phyloP scores from a whole-genome alignment of 805 yeast genomes.

The Grigorovia yakushimaensis region DNA sequence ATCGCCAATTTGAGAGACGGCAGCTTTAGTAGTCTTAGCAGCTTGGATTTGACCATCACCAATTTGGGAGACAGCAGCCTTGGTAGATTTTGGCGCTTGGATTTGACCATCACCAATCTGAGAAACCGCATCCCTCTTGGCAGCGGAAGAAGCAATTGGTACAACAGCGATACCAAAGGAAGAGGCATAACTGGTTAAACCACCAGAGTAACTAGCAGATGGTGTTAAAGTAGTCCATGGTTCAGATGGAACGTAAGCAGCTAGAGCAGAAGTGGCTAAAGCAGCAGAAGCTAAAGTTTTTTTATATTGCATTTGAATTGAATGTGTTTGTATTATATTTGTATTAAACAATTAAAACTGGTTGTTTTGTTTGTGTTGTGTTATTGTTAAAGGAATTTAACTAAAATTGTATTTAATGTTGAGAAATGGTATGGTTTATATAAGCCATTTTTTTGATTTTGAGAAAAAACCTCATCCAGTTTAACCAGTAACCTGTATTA shows the following conservation, averaged over 20 bases:
- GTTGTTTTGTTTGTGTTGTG: too few species aligned
- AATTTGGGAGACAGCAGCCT: conserved; percentile 6
- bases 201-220: conserved; percentile 30
- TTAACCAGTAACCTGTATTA: too few species aligned
- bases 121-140: conserved; percentile 30
- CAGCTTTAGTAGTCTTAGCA: conserved; percentile 19
- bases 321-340: background rate
- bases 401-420: too few species aligned
- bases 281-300: conserved; percentile 28
- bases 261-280: too few species aligned
- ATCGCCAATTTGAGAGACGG: conserved; percentile 34
- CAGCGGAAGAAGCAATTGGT: conserved; percentile 27
- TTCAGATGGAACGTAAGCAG: conserved; percentile 24
- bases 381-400: too few species aligned
- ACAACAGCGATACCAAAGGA: conserved; percentile 37
- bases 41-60: conserved; percentile 24
- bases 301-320: conserved; percentile 19
- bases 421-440: too few species aligned
- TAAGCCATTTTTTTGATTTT: too few species aligned
- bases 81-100: conserved; percentile 25
- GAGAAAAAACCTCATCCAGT: too few species aligned
- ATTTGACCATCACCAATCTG: conserved; percentile 34
- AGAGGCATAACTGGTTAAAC: conserved; percentile 25
- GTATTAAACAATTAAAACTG: too few species aligned
- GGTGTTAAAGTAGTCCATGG: conserved; percentile 39